Conservation (phyloP, 768 basidiomycete genomes). For the Rhizopogon vesiculosus region DNA sequence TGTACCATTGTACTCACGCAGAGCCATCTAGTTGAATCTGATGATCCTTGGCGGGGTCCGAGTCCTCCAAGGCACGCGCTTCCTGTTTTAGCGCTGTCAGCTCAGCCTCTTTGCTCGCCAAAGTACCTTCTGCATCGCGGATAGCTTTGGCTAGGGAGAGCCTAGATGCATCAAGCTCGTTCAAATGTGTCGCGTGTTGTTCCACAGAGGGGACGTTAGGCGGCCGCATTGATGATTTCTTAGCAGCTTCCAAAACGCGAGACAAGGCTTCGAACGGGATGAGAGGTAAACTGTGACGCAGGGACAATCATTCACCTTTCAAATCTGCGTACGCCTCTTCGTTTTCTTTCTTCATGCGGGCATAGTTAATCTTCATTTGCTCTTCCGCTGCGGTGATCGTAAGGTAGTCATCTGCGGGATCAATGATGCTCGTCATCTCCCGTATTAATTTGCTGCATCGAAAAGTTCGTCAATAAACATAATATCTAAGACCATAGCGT, state of each 20-base stretch:
- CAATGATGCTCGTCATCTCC: constrained; percentile 68
- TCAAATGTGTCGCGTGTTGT: constrained; percentile 54
- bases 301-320: constrained; percentile 40
- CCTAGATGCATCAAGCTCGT: constrained; percentile 59
- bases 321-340: constrained; percentile 64
- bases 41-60: constrained; percentile 71
- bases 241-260: constrained; percentile 62
- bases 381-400: constrained; percentile 74
- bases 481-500: background rate
- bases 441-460: constrained; percentile 55
- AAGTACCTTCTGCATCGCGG: constrained; percentile 61
- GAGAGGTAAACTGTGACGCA: background rate
- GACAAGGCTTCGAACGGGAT: constrained; percentile 46
- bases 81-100: constrained; percentile 65
- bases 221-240: constrained; percentile 66
- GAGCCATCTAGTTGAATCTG: constrained; percentile 64
- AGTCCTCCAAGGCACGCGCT: constrained; percentile 53
- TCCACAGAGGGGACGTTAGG: constrained; percentile 63
- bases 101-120: constrained; percentile 68
- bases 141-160: constrained; percentile 71
- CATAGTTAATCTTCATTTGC: constrained; percentile 54
- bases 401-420: constrained; percentile 75
- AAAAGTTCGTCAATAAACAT: background rate
- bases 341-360: constrained; percentile 57
- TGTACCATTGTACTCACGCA: constrained; percentile 39